A percentile compares a stretch with the other conserved stretches of the same genome.
Conservation (phyloP, 2,329 filamentous ascomycete genomes). For the Helotiales sp. region DNA sequence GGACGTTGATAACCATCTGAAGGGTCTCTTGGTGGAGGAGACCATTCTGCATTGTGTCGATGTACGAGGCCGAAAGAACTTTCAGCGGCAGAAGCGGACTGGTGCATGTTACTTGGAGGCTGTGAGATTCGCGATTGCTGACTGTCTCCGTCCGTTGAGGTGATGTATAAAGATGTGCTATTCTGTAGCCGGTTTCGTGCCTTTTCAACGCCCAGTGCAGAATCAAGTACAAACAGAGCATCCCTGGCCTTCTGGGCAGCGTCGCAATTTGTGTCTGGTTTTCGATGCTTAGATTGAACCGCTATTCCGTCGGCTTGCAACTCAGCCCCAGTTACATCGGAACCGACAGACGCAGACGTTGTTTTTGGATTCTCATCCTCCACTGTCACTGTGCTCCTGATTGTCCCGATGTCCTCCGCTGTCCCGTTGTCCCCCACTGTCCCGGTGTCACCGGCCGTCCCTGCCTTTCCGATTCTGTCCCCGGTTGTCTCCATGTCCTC, state of each 20-base stretch:
- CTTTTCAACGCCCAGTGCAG: not conserved
- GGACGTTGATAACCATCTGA: not conserved
- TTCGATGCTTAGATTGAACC: too few relatives aligned
- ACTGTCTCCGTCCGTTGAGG: not conserved
- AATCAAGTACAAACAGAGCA: not conserved
- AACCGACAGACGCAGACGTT: not conserved
- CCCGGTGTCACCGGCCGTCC: too few relatives aligned
- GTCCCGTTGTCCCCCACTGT: too few relatives aligned
- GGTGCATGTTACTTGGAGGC: not conserved
- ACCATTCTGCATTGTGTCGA: not conserved
- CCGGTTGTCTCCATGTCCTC: too few relatives aligned
- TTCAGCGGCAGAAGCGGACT: not conserved
- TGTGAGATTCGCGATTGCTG: not conserved
- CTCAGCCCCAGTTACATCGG: too few relatives aligned
- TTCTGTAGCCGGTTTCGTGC: too few relatives aligned
- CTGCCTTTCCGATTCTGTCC: too few relatives aligned
- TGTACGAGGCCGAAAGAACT: not conserved
- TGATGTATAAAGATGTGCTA: too few relatives aligned
- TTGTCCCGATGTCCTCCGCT: not conserved
- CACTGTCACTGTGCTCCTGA: not conserved
- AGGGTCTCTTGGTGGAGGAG: not conserved
- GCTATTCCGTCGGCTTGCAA: too few relatives aligned
- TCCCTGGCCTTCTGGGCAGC: not conserved
- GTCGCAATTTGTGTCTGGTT: too few relatives aligned
- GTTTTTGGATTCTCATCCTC: not conserved